Base-by-base conservation (phyloP, 345 rosid genomes). In the Populus simonii region DNA sequence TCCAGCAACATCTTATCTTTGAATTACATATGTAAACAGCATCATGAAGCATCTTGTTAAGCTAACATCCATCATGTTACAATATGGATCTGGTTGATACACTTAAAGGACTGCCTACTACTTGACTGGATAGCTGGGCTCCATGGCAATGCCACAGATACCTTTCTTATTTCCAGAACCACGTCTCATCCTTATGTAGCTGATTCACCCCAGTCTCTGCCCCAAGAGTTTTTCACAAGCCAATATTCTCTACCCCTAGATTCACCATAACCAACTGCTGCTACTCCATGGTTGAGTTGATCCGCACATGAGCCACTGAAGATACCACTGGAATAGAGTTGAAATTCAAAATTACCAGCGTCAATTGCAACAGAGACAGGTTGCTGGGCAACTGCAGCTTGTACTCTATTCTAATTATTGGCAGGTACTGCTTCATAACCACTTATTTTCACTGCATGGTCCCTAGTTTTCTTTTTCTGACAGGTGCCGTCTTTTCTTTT, bases 191-290 rank as follows among this genome's bases (percentile, higher is more conserved):
- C 90, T 89, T 57, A 92, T 39, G 73, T 93, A 93, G 31, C 98
- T 13, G 86, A 79, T 85, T 96, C 98, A 31, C 99, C 99, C 97
- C 97, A 96, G 27, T 62, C 78, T n/a, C 70, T 27, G 6, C 98
- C 97, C 99, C 98, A 92, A 29, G 98, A 93, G 73, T 93, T 93
- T 85, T 92, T 96, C 79, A 96, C 94, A 10, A 91, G 68, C 99
- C 99, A 91, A 41, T 88, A 91, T 84, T 89, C 87, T n/a, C 43
- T 49, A 25, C 80, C 80, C 16, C 22, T 74, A 53, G 81, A 85
- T 72, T 65, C 84, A 65, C 97, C 99, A 73, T 91, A 93, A 49
- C 99, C 98, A 74, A 93, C 93, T 27, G 75, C 85, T 12, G 94
- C 63, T 25, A 92, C 99, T 84, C 93, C 97, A 80, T 93, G 97